Evolutionary conservation across 2,329 filamentous ascomycete genomes (phyloP).

Genomic region (Alternaria solani): DNA sequence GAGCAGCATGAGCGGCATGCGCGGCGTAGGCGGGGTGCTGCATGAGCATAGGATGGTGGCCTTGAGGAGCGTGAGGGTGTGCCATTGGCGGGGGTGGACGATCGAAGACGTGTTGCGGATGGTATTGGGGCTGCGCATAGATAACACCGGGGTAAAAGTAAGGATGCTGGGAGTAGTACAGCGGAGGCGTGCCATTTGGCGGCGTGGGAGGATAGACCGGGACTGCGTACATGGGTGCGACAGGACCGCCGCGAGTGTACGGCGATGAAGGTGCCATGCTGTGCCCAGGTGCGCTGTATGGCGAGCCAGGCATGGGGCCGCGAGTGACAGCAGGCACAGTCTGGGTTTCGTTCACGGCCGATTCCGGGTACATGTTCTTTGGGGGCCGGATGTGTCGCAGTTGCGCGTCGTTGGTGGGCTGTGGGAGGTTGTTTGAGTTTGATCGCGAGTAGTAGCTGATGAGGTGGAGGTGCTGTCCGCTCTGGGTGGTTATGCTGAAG

Average conservation of each 20-base stretch:
- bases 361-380: slow-evolving; percentile 98
- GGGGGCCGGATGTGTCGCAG: slow-evolving; percentile 84
- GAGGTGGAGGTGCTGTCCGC: slow-evolving; percentile 89
- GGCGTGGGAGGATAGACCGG: slow-evolving; percentile 54
- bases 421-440: slow-evolving; percentile 76
- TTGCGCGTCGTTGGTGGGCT: slow-evolving; percentile 81
- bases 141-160: slow-evolving; percentile 45
- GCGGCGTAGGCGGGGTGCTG: slow-evolving; percentile 39
- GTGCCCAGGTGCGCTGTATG: slow-evolving; percentile 61
- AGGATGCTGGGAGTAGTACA: slow-evolving; percentile 49
- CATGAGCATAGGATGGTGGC: slow-evolving; percentile 38
- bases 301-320: slow-evolving; percentile 69
- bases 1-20: slow-evolving; percentile 42
- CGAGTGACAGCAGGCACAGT: slow-evolving; percentile 82
- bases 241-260: slow-evolving; percentile 55
- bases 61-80: slow-evolving; percentile 51
- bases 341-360: slow-evolving; percentile 85
- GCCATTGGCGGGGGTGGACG: slow-evolving; percentile 51
- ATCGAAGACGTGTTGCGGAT: slow-evolving; percentile 38
- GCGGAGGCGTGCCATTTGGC: slow-evolving; percentile 52
- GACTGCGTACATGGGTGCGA: slow-evolving; percentile 52
- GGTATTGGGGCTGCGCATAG: slow-evolving; percentile 43
- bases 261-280: slow-evolving; percentile 64
- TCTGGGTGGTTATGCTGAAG: slow-evolving; percentile 96
- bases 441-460: slow-evolving; percentile 96